phyloP scores from a whole-genome alignment of 2,329 filamentous ascomycete species.

The Teratosphaeria zuluensis region DNA sequence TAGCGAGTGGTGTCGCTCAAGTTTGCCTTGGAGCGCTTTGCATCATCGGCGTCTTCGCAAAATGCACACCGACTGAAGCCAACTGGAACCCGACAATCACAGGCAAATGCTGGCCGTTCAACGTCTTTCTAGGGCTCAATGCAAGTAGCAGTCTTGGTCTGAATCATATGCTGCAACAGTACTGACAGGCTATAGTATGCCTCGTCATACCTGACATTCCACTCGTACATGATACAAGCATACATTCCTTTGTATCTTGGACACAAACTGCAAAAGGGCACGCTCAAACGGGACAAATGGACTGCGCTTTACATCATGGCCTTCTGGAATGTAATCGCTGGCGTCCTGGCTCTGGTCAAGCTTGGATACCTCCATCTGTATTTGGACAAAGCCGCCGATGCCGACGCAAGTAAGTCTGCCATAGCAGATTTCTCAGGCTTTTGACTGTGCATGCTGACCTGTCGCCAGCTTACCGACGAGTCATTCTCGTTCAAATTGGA shows the following conservation, averaged over 20 bases:
- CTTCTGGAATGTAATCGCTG: background rate
- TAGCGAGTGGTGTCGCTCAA: background rate
- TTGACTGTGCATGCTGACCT: background rate
- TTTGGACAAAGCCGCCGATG: background rate
- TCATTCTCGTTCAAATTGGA: background rate
- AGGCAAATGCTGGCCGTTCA: background rate
- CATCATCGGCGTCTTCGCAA: background rate
- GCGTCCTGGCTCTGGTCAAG: background rate
- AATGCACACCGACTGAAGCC: background rate
- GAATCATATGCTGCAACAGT: background rate
- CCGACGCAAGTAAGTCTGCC: background rate
- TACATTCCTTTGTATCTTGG: background rate
- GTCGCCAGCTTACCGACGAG: background rate
- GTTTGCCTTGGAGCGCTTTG: background rate
- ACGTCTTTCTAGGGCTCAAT: background rate
- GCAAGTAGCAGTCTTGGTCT: background rate
- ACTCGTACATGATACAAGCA: background rate
- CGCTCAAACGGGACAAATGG: background rate
- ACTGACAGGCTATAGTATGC: background rate
- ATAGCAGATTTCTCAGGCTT: background rate
- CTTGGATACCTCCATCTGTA: background rate
- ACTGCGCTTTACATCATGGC: background rate
- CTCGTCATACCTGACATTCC: background rate
- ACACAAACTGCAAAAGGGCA: background rate
- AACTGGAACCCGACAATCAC: background rate